Percentiles rank a stretch among this genome's conserved stretches.
Evolutionary conservation across 1,139 yeast genomes (phyloP).

Genomic region (Geotrichum reessii): DNA sequence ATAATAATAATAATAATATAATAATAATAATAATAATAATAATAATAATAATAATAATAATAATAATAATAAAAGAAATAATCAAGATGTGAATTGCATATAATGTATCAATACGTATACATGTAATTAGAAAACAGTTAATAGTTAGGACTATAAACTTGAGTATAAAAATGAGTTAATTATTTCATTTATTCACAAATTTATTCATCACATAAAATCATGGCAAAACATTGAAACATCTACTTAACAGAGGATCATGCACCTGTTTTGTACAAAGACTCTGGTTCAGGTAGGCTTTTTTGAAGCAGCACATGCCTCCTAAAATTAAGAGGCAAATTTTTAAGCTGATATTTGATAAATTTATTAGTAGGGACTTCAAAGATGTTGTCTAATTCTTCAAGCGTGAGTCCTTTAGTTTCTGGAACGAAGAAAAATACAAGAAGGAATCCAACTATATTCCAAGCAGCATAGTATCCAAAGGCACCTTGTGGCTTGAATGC

Average conservation of each 20-base stretch:
- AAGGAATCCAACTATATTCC: slow-evolving; percentile 65
- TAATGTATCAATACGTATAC: too few relatives aligned
- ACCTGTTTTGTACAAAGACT: slow-evolving; percentile 21
- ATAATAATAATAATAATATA: too few relatives aligned
- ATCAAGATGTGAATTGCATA: too few relatives aligned
- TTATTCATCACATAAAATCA: background rate
- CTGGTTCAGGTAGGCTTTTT: slow-evolving; percentile 25
- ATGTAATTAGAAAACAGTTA: too few relatives aligned
- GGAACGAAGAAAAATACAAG: slow-evolving; percentile 50
- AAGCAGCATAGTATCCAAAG: slow-evolving; percentile 82
- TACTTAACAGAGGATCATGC: background rate
- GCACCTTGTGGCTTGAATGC: slow-evolving; percentile 78
- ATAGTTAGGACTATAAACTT: too few relatives aligned
- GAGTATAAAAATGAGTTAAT: too few relatives aligned
- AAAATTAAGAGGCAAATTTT: slow-evolving; percentile 32
- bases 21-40: too few relatives aligned
- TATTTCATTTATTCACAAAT: background rate
- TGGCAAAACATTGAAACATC: background rate
- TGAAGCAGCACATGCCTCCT: slow-evolving; percentile 23
- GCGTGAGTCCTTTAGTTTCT: slow-evolving; percentile 54
- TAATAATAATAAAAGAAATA: too few relatives aligned
- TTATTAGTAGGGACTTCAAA: slow-evolving; percentile 36
- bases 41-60: too few relatives aligned
- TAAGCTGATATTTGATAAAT: slow-evolving; percentile 35
- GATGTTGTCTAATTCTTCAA: slow-evolving; percentile 53